A percentile compares a stretch with the other conserved stretches of the same genome.
phyloP scores from a whole-genome alignment of 176 grass and related monocot species.

The Pontederia paniculata region DNA sequence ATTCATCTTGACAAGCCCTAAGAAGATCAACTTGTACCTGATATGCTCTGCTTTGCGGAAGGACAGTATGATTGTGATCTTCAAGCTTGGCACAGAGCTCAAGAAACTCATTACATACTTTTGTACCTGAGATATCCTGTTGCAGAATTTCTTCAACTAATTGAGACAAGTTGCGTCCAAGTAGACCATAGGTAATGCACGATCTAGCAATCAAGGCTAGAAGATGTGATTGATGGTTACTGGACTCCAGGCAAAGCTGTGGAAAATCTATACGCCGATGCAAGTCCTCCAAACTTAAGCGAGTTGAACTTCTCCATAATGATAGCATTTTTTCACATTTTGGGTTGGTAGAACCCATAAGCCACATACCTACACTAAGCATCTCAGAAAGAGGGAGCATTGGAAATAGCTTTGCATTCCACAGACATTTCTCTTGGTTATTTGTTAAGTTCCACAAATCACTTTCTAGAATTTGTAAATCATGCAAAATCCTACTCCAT shows the following conservation, averaged over 20 bases:
- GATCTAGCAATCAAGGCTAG: constrained; percentile 53
- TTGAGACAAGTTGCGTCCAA: constrained; percentile 64
- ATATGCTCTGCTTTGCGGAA: constrained; percentile 81
- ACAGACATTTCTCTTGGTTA: constrained; percentile 58
- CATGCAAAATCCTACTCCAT: constrained; percentile 63
- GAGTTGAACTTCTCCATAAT: constrained; percentile 53
- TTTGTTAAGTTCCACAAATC: constrained; percentile 48
- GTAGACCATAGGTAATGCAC: constrained; percentile 65
- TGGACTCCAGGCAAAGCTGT: constrained; percentile 47
- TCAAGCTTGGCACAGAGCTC: constrained; percentile 28
- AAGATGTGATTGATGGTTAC: constrained; percentile 59
- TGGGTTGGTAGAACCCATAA: constrained; percentile 44
- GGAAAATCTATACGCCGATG: constrained; percentile 59
- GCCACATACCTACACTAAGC: constrained; percentile 65
- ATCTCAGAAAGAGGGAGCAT: constrained; percentile 55
- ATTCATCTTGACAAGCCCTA: constrained; percentile 63
- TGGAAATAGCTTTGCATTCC: constrained; percentile 82
- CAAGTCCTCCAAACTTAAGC: constrained; percentile 80
- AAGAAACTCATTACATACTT: constrained; percentile 65
- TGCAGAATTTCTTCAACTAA: constrained; percentile 65
- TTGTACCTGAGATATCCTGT: constrained; percentile 29
- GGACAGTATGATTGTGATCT: constrained; percentile 34
- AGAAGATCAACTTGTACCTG: constrained; percentile 84
- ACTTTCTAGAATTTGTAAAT: constrained; percentile 52
- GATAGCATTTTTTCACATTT: constrained; percentile 30